These are phyloP conservation scores for Phytophthora gonapodyides DNA, from an alignment of 352 stramenopile genomes.

Conservation along the genomic window DNA sequence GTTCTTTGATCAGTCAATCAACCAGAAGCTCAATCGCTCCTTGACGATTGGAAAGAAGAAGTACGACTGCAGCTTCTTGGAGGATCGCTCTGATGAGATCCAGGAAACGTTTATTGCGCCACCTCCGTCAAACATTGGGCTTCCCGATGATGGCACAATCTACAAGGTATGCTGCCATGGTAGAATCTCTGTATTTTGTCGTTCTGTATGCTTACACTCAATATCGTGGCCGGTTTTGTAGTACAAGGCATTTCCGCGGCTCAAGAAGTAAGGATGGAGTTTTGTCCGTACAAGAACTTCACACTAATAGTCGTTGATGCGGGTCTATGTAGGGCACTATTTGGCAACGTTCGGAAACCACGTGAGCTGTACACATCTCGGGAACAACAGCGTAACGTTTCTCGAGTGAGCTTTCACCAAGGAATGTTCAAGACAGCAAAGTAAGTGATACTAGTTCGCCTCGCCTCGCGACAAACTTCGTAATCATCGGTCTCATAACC, in stretches of 20 bases:
- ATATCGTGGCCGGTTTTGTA: slow-evolving; percentile 23
- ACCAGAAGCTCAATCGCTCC: slow-evolving; percentile 84
- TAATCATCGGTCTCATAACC: slow-evolving; percentile 1
- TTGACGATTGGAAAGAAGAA: slow-evolving; percentile 82
- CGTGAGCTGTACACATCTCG: slow-evolving; percentile 70
- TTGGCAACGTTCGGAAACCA: slow-evolving; percentile 76
- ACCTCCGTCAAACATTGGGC: slow-evolving; percentile 75
- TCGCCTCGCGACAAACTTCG: neutral
- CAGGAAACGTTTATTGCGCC: slow-evolving; percentile 85
- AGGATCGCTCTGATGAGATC: slow-evolving; percentile 73
- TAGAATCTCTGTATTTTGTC: neutral
- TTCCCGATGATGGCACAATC: slow-evolving; percentile 75
- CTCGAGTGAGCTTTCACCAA: slow-evolving; percentile 76
- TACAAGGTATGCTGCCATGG: slow-evolving; percentile 60
- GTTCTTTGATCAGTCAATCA: slow-evolving; percentile 89
- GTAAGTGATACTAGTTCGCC: slow-evolving; percentile 31
- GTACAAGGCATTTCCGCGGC: slow-evolving; percentile 79
- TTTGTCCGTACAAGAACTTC: neutral
- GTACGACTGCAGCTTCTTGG: slow-evolving; percentile 83
- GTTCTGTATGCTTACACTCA: slow-evolving; percentile 1
- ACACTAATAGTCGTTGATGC: neutral
- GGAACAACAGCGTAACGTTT: slow-evolving; percentile 78
- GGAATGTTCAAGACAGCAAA: slow-evolving; percentile 66
- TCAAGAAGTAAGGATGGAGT: slow-evolving; percentile 71
- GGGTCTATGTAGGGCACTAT: slow-evolving; percentile 46